These are phyloP conservation scores for Lophiotrema nucula DNA, from an alignment of 495 filamentous ascomycete species.

Conservation along the genomic window DNA sequence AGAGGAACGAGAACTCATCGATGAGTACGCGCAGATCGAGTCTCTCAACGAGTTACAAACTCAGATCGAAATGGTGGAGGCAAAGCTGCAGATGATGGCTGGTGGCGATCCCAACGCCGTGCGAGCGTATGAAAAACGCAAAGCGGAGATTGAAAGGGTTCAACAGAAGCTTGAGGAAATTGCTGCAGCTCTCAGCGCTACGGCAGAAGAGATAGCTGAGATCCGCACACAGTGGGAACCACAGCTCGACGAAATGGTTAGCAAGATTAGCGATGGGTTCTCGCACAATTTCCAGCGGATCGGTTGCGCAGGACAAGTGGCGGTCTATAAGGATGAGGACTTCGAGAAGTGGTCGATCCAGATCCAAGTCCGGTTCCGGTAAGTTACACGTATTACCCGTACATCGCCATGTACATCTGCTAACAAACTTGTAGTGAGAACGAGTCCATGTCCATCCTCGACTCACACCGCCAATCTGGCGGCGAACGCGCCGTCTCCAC, in stretches of 20 bases:
- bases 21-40: conserved; percentile 36
- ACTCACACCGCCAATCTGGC: conserved; percentile 91
- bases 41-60: conserved; percentile 64
- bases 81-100: conserved; percentile 74
- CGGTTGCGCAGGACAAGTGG: conserved; percentile 90
- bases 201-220: conserved; percentile 57
- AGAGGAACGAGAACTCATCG: conserved; percentile 39
- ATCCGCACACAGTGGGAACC: conserved; percentile 76
- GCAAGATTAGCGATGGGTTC: conserved; percentile 84
- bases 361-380: conserved; percentile 92
- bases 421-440: conserved; percentile 55
- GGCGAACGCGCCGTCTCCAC: conserved; percentile 95
- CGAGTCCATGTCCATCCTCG: conserved; percentile 78
- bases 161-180: conserved; percentile 49
- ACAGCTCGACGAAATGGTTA: conserved; percentile 70
- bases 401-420: neutral
- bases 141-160: conserved; percentile 55
- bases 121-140: conserved; percentile 72
- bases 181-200: conserved; percentile 48
- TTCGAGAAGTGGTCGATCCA: conserved; percentile 93
- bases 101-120: conserved; percentile 76
- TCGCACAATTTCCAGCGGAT: conserved; percentile 88
- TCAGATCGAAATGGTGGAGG: conserved; percentile 71
- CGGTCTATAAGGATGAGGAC: conserved; percentile 72
- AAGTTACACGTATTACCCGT: conserved; percentile 33